A percentile compares a stretch with the other conserved stretches of the same genome.
These are phyloP conservation scores for Paracorniculantispora psalliotae DNA, from an alignment of 2,329 filamentous ascomycete genomes.

Conservation along the genomic window DNA sequence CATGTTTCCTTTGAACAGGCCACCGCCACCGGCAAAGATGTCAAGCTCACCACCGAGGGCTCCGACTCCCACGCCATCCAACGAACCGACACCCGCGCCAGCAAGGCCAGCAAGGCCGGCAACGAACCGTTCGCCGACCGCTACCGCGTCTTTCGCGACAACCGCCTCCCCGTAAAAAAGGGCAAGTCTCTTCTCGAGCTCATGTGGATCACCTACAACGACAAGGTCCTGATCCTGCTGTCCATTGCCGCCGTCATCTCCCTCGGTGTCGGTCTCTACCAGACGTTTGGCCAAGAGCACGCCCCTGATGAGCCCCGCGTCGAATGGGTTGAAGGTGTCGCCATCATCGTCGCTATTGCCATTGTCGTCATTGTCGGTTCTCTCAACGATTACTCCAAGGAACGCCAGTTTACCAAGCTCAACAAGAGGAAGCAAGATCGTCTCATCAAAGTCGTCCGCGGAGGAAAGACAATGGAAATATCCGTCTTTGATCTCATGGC, in stretches of 20 bases:
- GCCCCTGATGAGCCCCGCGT: constrained; percentile 48
- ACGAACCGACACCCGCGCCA: constrained; percentile 11
- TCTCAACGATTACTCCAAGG: constrained; percentile 75
- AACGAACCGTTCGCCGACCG: constrained; percentile 53
- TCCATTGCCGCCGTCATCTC: constrained; percentile 68
- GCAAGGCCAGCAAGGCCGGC: constrained; percentile 7
- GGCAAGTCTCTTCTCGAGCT: constrained; percentile 67
- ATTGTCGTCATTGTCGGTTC: constrained; percentile 75
- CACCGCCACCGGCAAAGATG: constrained; percentile 38
- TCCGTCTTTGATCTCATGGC: constrained; percentile 65
- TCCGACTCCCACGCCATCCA: constrained; percentile 1
- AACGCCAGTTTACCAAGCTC: constrained; percentile 71
- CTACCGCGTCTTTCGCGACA: constrained; percentile 66
- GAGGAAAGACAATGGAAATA: constrained; percentile 63
- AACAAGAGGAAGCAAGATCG: constrained; percentile 78
- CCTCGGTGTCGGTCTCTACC: constrained; percentile 69
- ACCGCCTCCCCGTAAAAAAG: constrained; percentile 68
- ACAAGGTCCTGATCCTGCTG: constrained; percentile 72
- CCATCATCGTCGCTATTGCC: constrained; percentile 73
- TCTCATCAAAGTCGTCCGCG: constrained; percentile 65
- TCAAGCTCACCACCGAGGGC: constrained; percentile 32
- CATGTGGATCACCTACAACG: constrained; percentile 80
- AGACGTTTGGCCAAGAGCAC: constrained; percentile 61
- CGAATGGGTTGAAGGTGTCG: constrained; percentile 78
- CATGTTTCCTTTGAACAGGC: constrained; percentile 68